Evolutionary conservation across 1,284 basidiomycete genomes (phyloP).

Genomic region (Chondrostereum purpureum): DNA sequence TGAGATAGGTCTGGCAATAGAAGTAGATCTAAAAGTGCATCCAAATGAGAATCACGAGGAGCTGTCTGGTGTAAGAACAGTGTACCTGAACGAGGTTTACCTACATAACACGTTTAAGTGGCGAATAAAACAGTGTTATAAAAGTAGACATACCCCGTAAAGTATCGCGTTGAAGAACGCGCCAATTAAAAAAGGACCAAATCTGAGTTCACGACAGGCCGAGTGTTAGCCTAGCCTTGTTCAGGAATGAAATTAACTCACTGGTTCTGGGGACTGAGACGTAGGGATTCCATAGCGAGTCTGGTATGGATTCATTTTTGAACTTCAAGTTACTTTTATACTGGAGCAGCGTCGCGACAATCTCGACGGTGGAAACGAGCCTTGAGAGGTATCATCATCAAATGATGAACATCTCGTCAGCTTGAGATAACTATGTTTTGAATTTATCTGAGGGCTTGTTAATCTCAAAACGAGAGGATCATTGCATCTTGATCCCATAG

Average conservation of each 20-base stretch:
- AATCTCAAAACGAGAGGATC: too few species aligned
- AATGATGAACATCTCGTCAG: background rate
- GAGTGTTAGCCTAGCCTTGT: background rate
- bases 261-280: background rate
- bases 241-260: background rate
- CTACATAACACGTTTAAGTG: background rate
- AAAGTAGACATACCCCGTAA: conserved; percentile 13
- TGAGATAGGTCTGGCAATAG: conserved; percentile 6
- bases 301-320: background rate
- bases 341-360: too few species aligned
- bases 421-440: background rate
- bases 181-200: conserved; percentile 16
- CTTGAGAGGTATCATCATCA: background rate
- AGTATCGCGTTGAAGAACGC: conserved; percentile 14
- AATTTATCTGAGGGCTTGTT: too few species aligned
- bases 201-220: conserved; percentile 4
- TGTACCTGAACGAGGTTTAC: conserved; percentile 4
- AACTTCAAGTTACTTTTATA: background rate
- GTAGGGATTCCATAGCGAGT: background rate
- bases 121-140: background rate
- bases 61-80: background rate
- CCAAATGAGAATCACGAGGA: background rate
- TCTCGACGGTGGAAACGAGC: too few species aligned
- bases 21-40: conserved; percentile 4
- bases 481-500: too few species aligned